Percentiles rank a stretch among this genome's conserved stretches.
These are phyloP conservation scores for Artomyces pyxidatus DNA, from an alignment of 768 basidiomycete genomes.

Conservation along the genomic window DNA sequence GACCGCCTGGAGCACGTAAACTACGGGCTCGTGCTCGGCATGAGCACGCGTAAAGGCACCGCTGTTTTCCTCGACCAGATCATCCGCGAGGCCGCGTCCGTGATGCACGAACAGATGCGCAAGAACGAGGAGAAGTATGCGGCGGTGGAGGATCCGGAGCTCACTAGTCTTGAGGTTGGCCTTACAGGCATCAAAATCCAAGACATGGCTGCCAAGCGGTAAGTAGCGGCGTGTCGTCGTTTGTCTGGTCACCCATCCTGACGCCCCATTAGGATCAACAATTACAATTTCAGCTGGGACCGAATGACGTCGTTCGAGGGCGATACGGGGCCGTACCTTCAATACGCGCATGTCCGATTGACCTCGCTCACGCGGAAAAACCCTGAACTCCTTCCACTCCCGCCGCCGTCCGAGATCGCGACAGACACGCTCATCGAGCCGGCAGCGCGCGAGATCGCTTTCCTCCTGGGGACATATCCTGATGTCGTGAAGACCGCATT, in stretches of 20 bases:
- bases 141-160: slow-evolving; percentile 80
- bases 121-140: slow-evolving; percentile 91
- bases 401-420: slow-evolving; percentile 59
- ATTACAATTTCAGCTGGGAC: slow-evolving; percentile 93
- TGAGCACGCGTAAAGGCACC: slow-evolving; percentile 91
- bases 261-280: slow-evolving; percentile 67
- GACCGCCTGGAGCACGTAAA: slow-evolving; percentile 79
- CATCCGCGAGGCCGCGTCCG: slow-evolving; percentile 75
- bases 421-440: slow-evolving; percentile 53
- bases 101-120: slow-evolving; percentile 97
- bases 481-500: slow-evolving; percentile 84
- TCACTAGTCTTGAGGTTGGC: slow-evolving; percentile 73
- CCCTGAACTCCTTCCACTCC: slow-evolving; percentile 75
- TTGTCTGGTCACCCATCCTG: neutral
- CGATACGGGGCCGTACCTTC: slow-evolving; percentile 92
- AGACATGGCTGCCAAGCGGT: slow-evolving; percentile 94
- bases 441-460: slow-evolving; percentile 77
- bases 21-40: slow-evolving; percentile 87
- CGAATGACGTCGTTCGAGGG: slow-evolving; percentile 95
- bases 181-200: slow-evolving; percentile 97
- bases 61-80: slow-evolving; percentile 94
- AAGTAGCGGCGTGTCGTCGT: slow-evolving; percentile 15
- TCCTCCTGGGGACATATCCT: slow-evolving; percentile 86
- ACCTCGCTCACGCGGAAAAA: slow-evolving; percentile 90
- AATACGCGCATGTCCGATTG: slow-evolving; percentile 93